These are phyloP conservation scores for Cucurbita maxima DNA, from an alignment of 306 rosid species.

Conservation along the genomic window DNA sequence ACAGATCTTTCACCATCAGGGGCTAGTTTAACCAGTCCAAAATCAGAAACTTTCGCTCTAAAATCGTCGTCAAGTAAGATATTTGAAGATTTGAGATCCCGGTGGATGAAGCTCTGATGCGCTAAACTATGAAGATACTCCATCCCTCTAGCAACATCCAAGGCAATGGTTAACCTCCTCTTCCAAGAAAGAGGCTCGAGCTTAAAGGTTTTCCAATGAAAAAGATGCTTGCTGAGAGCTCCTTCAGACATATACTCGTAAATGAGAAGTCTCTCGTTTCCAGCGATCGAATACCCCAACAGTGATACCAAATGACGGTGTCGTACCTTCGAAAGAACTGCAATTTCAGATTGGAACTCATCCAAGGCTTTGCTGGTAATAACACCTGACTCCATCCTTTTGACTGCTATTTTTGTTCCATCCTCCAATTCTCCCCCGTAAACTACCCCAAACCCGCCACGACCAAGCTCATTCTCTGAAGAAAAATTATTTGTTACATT, in stretches of 20 bases:
- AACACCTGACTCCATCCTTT: conserved; percentile 81
- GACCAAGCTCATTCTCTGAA: conserved; percentile 88
- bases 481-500: conserved; percentile 80
- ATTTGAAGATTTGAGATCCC: conserved; percentile 93
- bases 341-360: conserved; percentile 92
- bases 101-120: conserved; percentile 95
- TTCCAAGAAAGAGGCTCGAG: conserved; percentile 95
- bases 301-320: conserved; percentile 94
- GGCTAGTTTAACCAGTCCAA: conserved; percentile 95
- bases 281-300: conserved; percentile 63
- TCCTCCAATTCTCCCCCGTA: conserved; percentile 92
- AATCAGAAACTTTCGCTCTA: conserved; percentile 84
- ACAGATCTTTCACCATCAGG: conserved; percentile 85
- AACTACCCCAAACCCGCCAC: conserved; percentile 95
- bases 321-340: conserved; percentile 86
- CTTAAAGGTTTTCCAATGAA: conserved; percentile 60
- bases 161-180: conserved; percentile 82
- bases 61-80: conserved; percentile 82
- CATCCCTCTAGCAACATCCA: conserved; percentile 97
- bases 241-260: conserved; percentile 97
- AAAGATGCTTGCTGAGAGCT: conserved; percentile 91
- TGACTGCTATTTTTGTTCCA: conserved; percentile 86
- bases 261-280: conserved; percentile 76
- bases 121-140: conserved; percentile 89
- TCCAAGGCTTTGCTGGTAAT: conserved; percentile 76